Base-by-base conservation (phyloP, 2,329 filamentous ascomycete genomes). In the Alternaria consortialis region DNA sequence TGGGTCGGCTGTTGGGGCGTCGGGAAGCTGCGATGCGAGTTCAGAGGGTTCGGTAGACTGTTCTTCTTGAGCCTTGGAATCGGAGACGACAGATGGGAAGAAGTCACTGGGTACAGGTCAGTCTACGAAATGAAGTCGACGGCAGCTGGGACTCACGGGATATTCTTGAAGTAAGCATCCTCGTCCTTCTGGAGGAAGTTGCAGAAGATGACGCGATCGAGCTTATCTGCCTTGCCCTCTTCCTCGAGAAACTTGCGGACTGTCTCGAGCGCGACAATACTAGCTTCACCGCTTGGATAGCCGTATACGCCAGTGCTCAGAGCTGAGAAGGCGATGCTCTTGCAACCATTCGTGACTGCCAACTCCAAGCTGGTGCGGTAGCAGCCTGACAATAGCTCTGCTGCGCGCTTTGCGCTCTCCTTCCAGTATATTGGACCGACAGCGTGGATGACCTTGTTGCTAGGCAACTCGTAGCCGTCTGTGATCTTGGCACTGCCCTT, bases 231-330 rank as follows among this genome's bases (percentile, higher is more conserved):
- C 74, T 82, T 68, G 70, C 80, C 63, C 68, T 80, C 63, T 66
- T 80, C 76, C 11, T 84, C 82, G 25, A 90, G 69, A 73, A 88
- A 90, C 42, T 77, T 78, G 54, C 84, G 82, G 44, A 88, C 86
- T 37, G 87, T 86, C 32, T 85, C 81, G 53, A 91, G 84, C 1
- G 93, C 95, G 9, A 90, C 84, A n/a, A 83, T 77, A 0, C 93
- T 92, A 1, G 94, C 95, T 40, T 89, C 85, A 1, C 74, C 65
- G 69, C 87, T 91, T 0, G 94, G 94, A 74, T 96, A 98, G 1
- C 92, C 92, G 74, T 97, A 98, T 1, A 97, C 78, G 0, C 94
- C 95, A 1, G 94, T 97, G 74, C 93, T 97, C 61, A 98, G 85
- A 20, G 88, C 90, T 40, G 90, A 88, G 70, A 99, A 97, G 0